Base-by-base conservation (phyloP, 768 basidiomycete genomes). In the Russula griseocarnosa region DNA sequence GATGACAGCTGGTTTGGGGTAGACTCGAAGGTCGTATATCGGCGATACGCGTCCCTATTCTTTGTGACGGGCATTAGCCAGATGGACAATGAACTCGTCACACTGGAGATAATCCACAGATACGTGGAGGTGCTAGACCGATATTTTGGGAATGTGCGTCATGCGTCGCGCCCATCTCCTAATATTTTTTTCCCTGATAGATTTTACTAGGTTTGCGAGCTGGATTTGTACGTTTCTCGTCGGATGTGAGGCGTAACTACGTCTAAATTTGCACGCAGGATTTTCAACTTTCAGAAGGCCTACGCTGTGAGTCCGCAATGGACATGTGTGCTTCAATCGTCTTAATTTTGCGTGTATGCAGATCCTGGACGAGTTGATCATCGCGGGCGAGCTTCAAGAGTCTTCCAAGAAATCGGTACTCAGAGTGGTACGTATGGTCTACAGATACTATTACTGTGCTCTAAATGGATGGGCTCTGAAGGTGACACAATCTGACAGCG, bases 261-360 rank as follows among this genome's bases (percentile, higher is more conserved):
- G 44, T 55, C 28, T 63, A 30, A 63, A 22, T 50, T 62, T 50
- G 34, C 38, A 44, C 18, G 30, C 69, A 94, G 92, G 58, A 96
- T 98, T 69, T 98, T 97, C 83, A 97, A 97, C 78, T 98, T 98
- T 73, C 91, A 98, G 73, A 92, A 94, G 74, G 96, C 95, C 1
- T 97, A 94, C 73, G 86, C 91, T 5, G 94, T 91, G 66, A 64
- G 53, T 60, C 24, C 3, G 8, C 58, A 28, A 20, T 42, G 54
- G 26, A 10, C 18, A 36, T 57, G 3, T 4, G 30, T 14, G 22
- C 13, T 44, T 13, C 51, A 18, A 47, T 55, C 28, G 28, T 30
- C 18, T 20, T n/a, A 18, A 44, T 26, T 26, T 49, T 62, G 40
- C 18, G 16, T 1, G 14, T 0, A 42, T 42, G 13, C 58, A 91